Conservation (phyloP, 257 asterid species). For the Cinchona pubescens region DNA sequence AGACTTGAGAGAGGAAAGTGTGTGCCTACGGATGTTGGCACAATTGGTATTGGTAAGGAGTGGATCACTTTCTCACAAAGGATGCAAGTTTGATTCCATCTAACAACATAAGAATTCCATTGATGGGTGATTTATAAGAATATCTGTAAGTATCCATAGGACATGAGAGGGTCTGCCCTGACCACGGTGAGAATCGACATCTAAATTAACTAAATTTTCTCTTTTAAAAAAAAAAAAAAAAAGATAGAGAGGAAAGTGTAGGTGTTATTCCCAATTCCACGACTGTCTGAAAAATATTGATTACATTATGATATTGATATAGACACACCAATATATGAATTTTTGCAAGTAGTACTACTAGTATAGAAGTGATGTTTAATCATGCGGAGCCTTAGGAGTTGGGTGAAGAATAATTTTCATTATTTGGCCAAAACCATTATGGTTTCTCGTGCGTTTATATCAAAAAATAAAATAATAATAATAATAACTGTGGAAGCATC, state of each 20-base stretch:
- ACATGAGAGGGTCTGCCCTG: too few relatives aligned
- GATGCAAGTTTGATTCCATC: too few relatives aligned
- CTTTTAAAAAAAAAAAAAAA: too few relatives aligned
- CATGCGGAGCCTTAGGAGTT: background rate
- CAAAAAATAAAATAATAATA: background rate
- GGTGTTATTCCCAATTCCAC: background rate
- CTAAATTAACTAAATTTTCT: too few relatives aligned
- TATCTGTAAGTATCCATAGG: too few relatives aligned
- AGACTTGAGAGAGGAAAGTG: too few relatives aligned
- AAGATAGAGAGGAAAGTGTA: conserved; percentile 5
- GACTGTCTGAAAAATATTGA: background rate
- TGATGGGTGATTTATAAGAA: too few relatives aligned
- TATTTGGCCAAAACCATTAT: conserved; percentile 5
- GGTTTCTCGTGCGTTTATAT: conserved; percentile 14
- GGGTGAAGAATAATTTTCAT: conserved; percentile 8
- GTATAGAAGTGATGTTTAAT: background rate
- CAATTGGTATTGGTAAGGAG: too few relatives aligned
- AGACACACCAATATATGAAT: background rate
- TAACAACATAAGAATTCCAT: too few relatives aligned
- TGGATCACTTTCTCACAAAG: too few relatives aligned
- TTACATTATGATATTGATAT: background rate
- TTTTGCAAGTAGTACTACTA: background rate
- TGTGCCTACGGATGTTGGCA: too few relatives aligned
- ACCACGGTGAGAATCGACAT: too few relatives aligned
- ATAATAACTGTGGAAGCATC: background rate